phyloP scores from a whole-genome alignment of 2,329 filamentous ascomycete genomes.

The Stenocarpella maydis region DNA sequence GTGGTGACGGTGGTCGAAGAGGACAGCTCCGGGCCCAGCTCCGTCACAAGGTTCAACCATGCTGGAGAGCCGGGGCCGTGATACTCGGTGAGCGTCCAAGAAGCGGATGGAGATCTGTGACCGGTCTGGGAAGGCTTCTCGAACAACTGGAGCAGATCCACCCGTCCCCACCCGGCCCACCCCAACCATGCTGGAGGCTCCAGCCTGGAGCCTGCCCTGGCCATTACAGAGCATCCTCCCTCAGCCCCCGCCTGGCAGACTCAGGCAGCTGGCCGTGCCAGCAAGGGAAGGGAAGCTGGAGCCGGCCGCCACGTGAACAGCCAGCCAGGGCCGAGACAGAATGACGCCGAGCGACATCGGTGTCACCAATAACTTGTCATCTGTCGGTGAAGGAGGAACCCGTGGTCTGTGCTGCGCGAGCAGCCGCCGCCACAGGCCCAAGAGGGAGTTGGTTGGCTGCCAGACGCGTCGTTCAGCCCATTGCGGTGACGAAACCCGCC shows the following conservation, averaged over 20 bases:
- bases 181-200: background rate
- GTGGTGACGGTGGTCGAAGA: conserved; percentile 43
- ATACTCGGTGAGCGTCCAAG: conserved; percentile 21
- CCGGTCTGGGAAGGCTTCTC: conserved; percentile 19
- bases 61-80: conserved; percentile 1
- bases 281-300: conserved; percentile 12
- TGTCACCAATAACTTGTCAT: conserved; percentile 28
- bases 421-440: conserved; percentile 23
- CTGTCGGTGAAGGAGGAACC: conserved; percentile 32
- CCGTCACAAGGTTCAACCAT: conserved; percentile 5
- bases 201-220: background rate
- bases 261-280: background rate
- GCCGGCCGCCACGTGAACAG: conserved; percentile 26
- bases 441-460: conserved; percentile 23
- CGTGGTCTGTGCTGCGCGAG: conserved; percentile 26
- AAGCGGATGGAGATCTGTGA: background rate
- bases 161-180: background rate
- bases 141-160: conserved; percentile 16
- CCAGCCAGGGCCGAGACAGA: conserved; percentile 13
- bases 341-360: conserved; percentile 27
- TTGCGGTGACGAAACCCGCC: conserved; percentile 24
- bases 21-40: background rate
- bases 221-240: no score
- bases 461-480: conserved; percentile 31
- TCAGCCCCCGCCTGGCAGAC: background rate